Evolutionary conservation across 2,329 filamentous ascomycete genomes (phyloP), one percentile per base, ranked within the genome.

Genomic region (Talaromyces albobiverticillius): DNA sequence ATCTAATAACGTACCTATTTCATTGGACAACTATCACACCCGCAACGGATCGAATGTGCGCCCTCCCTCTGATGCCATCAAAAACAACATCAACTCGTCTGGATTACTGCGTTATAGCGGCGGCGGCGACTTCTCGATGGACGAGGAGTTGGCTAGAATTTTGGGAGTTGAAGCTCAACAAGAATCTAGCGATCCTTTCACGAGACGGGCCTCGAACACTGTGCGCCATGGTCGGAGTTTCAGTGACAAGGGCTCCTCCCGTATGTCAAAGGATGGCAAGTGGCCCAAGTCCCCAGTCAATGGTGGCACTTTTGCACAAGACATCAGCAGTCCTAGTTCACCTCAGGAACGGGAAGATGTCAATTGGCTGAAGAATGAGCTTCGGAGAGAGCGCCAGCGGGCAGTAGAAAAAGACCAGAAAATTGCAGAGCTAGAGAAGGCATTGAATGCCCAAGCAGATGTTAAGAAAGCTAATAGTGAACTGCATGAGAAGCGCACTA

Each of bases 111-210:
- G 86, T 64, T 89, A 83, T 57, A 95, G 88, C 70, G 81, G 83
- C 41, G 90, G 89, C 50, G 90, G 86, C 52, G 91, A 95, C 60
- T 94, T 96, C 66, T 94, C 88, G 56, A 85, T 96, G 86, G 93
- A 97, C 60, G 92, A 96, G 70, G 94, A 97, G 67, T 90, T 96
- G 84, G 88, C 89, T 51, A 87, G 92, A 54, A 93, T 96, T 55
- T 79, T 96, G 56, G 88, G 85, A 38, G 86, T 84, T 18, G 90
- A 93, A 57, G 89, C 91, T 46, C 67, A 69, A 22, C 60, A 71
- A 62, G 55, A 40, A 8, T 79, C 81, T 41, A 87, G 85, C 29
- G 86, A 89, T 23, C 93, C 89, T 1, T 88, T 96, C 57, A 77
- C 97, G 58, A 88, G 90, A 54, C 85, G 90, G 50, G 89, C 96